Conservation (phyloP, 225 moss, liverwort and hornwort species). For the Ulota crispa region DNA sequence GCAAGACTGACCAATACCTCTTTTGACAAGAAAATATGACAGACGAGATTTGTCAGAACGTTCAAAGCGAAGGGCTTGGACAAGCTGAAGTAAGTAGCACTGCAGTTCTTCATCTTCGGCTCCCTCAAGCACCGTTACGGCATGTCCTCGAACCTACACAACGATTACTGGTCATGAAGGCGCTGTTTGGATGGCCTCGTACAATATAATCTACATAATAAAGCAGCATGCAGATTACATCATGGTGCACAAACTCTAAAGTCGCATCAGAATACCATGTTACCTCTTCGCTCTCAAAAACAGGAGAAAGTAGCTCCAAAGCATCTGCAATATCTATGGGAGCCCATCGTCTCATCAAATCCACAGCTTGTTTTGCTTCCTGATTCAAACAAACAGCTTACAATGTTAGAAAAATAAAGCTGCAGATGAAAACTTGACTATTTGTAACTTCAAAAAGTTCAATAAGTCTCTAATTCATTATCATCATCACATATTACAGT, state of each 20-base stretch:
- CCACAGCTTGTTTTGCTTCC: conserved; percentile 95
- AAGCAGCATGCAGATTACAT: not conserved
- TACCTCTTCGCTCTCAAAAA: conserved; percentile 97
- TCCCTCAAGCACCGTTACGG: conserved; percentile 88
- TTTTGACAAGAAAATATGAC: conserved; percentile 80
- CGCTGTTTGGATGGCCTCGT: not conserved
- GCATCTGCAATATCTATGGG: conserved; percentile 94
- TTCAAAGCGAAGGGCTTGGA: conserved; percentile 91
- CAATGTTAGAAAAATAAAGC: not conserved
- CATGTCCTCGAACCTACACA: conserved; percentile 84
- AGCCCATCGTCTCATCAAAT: conserved; percentile 88
- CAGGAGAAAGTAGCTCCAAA: conserved; percentile 84
- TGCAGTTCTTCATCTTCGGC: conserved; percentile 92
- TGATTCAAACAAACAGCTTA: conserved; percentile 32
- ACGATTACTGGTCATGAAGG: not conserved
- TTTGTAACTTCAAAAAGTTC: not conserved
- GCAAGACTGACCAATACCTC: conserved; percentile 52
- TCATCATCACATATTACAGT: not conserved
- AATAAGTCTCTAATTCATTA: not conserved
- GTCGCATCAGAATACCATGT: not conserved
- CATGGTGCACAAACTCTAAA: not conserved
- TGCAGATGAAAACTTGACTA: not conserved
- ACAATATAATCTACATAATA: not conserved
- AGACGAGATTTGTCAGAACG: conserved; percentile 91
- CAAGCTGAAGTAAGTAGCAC: conserved; percentile 88